Base-by-base conservation (phyloP, 331 rosid genomes). In the Pyracantha coccinea region DNA sequence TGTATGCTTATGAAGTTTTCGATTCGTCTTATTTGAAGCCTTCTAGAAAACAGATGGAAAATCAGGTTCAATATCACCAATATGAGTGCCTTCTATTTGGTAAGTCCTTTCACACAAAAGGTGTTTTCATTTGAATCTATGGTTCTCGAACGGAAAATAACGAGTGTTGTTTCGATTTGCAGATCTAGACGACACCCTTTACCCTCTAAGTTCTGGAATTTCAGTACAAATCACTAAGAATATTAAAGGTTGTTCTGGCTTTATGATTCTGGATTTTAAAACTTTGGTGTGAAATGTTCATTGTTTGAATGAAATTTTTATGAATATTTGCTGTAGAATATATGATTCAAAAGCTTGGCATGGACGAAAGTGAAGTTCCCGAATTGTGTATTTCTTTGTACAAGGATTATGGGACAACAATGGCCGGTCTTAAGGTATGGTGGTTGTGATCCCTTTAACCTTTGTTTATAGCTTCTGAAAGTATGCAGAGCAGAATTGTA, bases 101-200 rank as follows among this genome's bases (percentile, higher is more conserved):
- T 89, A 78, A 58, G 75, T 44, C 44, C 44, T 66, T 52, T 2
- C 12, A 21, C n/a, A 47, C 28, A n/a, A 15, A 5, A 17, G 59
- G 8, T 53, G 23, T 19, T 7, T 19, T 19, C 8, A 19, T 64
- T 41, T 4, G n/a, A 16, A 31, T 53, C 47, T 41, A 57, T 59
- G 32, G 44, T 32, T 1, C 6, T 32, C 7, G 16, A 13, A 21
- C 35, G 21, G 4, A 11, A 67, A 64, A 32, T 79, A 50, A 10
- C 64, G 27, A 0, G 8, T 13, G 8, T 13, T 52, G 4, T 15
- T 74, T 16, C 76, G 29, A 8, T 76, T 75, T 85, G 57, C 85
- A 93, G 98, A 93, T 85, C 66, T 93, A 75, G 98, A 91, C 79
- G 98, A 93, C 85, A 93, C 98, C 38, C 96, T 93, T 58, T 91